Evolutionary conservation across 495 filamentous ascomycete species (phyloP).

Genomic region (Daldinia vernicosa): DNA sequence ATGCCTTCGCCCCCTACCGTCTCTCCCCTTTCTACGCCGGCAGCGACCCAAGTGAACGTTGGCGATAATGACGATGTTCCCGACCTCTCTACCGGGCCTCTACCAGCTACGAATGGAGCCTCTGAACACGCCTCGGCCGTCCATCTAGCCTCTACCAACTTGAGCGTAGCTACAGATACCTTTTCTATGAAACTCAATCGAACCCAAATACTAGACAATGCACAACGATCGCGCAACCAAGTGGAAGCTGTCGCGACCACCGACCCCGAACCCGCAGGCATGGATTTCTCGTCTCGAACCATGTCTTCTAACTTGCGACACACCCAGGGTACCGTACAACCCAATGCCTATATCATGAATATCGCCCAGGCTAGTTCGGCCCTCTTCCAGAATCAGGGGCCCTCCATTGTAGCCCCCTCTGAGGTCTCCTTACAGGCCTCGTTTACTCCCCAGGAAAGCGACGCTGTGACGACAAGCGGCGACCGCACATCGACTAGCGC

Average conservation of each 20-base stretch:
- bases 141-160: slow-evolving; percentile 26
- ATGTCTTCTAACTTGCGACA: slow-evolving; percentile 30
- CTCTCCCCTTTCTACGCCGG: slow-evolving; percentile 47
- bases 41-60: slow-evolving; percentile 43
- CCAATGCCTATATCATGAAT: slow-evolving; percentile 45
- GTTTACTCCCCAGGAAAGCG: slow-evolving; percentile 44
- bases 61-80: slow-evolving; percentile 42
- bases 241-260: slow-evolving; percentile 47
- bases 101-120: slow-evolving; percentile 36
- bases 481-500: slow-evolving; percentile 37
- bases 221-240: slow-evolving; percentile 26
- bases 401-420: slow-evolving; percentile 44
- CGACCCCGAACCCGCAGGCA: slow-evolving; percentile 38
- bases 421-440: slow-evolving; percentile 47
- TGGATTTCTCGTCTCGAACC: slow-evolving; percentile 40
- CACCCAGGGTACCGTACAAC: slow-evolving; percentile 42
- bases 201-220: slow-evolving; percentile 23
- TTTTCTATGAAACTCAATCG: slow-evolving; percentile 35
- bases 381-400: slow-evolving; percentile 39
- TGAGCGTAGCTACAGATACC: slow-evolving; percentile 25
- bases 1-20: slow-evolving; percentile 48
- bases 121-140: slow-evolving; percentile 27
- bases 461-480: slow-evolving; percentile 35
- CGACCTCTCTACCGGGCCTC: slow-evolving; percentile 32
- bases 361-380: slow-evolving; percentile 30